Evolutionary conservation across 768 basidiomycete species (phyloP), one percentile per base, ranked within the genome.

Genomic region (Pleurotus giganteus): DNA sequence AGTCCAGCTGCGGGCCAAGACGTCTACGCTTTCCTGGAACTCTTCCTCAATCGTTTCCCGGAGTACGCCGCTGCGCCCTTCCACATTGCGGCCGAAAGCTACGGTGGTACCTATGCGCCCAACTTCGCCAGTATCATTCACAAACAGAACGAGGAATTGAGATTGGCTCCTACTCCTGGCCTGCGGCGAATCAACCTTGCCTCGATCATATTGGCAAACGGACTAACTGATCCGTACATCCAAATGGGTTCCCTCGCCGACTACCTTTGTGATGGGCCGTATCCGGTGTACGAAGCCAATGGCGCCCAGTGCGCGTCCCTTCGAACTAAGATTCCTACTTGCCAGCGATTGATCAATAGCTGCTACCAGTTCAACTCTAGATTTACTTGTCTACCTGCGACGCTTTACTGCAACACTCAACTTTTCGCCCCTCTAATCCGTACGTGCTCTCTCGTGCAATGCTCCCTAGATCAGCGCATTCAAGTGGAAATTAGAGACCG

Each of bases 1-100:
- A 89, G 86, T 53, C 92, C 92, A 3, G 85, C 85, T 19, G 93
- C 93, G 2, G 96, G 91, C 17, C 81, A 89, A 69, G 95, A 98
- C 57, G 93, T 99, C 11, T 88, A 89, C 66, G 86, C 86, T 3
- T 92, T 92, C 78, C 74, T 91, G 43, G 79, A 91, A 61, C 79
- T 94, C 39, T 94, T 93, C 82, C 71, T 91, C 55, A 71, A 73
- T n/a, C 78, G 86, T 37, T 94, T 84, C 77, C 81, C 86, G 4
- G 66, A 93, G 67, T 94, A 91, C 66, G 75, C 86, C 8, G 72
- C 71, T 21, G 71, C 74, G 6, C 82, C 88, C 0, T 89, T 94
- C 79, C 89, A 92, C 65, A 71, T 92, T 58, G 88, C 88, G 17
- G 88, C 87, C 0, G 90, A 91, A 69, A 89, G 86, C 61, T 92